A percentile compares a stretch with the other conserved stretches of the same genome.
Conservation (phyloP, 495 filamentous ascomycete species). For the Hypoxylon perforatum region DNA sequence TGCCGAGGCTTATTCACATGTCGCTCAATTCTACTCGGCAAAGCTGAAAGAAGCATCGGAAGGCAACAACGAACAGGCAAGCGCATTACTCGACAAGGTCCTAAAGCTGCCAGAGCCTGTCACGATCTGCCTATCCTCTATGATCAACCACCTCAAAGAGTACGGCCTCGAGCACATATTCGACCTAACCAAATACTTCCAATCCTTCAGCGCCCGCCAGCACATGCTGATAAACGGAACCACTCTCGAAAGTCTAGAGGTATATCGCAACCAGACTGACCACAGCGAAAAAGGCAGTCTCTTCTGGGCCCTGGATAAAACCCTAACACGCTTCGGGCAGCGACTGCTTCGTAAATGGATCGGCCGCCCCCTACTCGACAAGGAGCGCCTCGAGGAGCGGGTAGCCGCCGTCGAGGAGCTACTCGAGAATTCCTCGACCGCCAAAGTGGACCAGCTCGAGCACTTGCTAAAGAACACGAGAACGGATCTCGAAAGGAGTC, state of each 20-base stretch:
- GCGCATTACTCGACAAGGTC: conserved; percentile 83
- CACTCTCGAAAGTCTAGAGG: conserved; percentile 91
- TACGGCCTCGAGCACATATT: conserved; percentile 98
- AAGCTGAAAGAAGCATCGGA: conserved; percentile 72
- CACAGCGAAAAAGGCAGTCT: conserved; percentile 86
- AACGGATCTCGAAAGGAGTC: conserved; percentile 87
- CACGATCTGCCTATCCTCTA: conserved; percentile 91
- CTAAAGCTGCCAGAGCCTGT: conserved; percentile 85
- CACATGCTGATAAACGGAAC: conserved; percentile 98
- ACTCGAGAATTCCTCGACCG: conserved; percentile 70
- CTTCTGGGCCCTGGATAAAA: conserved; percentile 96
- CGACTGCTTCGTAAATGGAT: conserved; percentile 94
- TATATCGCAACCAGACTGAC: conserved; percentile 96
- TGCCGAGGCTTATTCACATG: conserved; percentile 85
- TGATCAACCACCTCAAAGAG: conserved; percentile 94
- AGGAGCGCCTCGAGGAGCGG: conserved; percentile 79
- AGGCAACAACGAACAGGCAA: conserved; percentile 56
- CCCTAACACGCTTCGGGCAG: conserved; percentile 88
- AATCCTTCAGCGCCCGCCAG: conserved; percentile 92
- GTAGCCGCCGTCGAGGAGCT: conserved; percentile 91
- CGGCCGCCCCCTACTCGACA: conserved; percentile 87
- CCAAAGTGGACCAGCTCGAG: conserved; percentile 77
- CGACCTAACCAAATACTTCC: conserved; percentile 96
- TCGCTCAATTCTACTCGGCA: conserved; percentile 92
- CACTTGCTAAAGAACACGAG: conserved; percentile 75